These are phyloP conservation scores for Fusarium sp. DNA, from an alignment of 2,329 filamentous ascomycete species.

Conservation along the genomic window DNA sequence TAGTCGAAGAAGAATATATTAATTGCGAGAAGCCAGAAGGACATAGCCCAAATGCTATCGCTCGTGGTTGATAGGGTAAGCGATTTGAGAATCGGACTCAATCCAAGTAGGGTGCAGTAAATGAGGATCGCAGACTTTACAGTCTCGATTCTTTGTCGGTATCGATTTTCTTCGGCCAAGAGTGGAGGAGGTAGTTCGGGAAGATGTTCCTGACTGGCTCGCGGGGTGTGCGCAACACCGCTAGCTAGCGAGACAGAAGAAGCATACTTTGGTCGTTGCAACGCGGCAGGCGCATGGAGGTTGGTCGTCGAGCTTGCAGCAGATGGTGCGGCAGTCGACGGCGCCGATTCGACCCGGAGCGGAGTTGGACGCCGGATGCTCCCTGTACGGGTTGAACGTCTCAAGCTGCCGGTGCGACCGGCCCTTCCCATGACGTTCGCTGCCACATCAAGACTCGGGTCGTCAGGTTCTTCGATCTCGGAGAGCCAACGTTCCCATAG, in stretches of 20 bases:
- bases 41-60: slow-evolving; percentile 98
- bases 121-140: slow-evolving; percentile 94
- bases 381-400: slow-evolving; percentile 53
- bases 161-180: slow-evolving; percentile 56
- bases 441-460: slow-evolving; percentile 54
- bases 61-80: slow-evolving; percentile 92
- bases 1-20: slow-evolving; percentile 99
- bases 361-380: slow-evolving; percentile 55
- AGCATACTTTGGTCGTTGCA: slow-evolving; percentile 62
- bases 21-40: slow-evolving; percentile 90
- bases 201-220: slow-evolving; percentile 50
- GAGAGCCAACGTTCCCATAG: slow-evolving; percentile 93
- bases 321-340: slow-evolving; percentile 45
- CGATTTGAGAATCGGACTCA: slow-evolving; percentile 96
- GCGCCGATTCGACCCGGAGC: slow-evolving; percentile 46
- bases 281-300: slow-evolving; percentile 49
- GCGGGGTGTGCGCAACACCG: slow-evolving; percentile 43
- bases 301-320: slow-evolving; percentile 63
- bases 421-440: slow-evolving; percentile 52
- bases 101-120: slow-evolving; percentile 89
- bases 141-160: slow-evolving; percentile 75
- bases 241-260: slow-evolving; percentile 67
- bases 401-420: slow-evolving; percentile 52
- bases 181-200: slow-evolving; percentile 48
- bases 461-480: slow-evolving; percentile 69